Percentiles rank a stretch among this genome's conserved stretches.
phyloP scores from a whole-genome alignment of 2,329 filamentous ascomycete species.

The Aspergillus fischeri region DNA sequence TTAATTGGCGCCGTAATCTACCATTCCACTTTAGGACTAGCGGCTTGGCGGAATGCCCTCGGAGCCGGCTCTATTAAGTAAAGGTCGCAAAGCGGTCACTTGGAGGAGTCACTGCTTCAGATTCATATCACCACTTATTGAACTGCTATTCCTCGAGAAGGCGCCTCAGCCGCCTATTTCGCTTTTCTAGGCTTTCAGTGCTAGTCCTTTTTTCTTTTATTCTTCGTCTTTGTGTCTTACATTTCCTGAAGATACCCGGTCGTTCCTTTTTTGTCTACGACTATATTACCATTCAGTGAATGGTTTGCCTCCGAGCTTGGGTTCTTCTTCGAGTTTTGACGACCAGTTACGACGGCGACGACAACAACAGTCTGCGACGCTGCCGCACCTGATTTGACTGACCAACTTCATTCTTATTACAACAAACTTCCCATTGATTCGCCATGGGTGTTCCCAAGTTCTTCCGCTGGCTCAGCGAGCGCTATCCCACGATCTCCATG shows the following conservation, averaged over 20 bases:
- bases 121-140: background rate
- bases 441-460: conserved; percentile 76
- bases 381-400: conserved; percentile 8
- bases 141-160: background rate
- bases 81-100: conserved; percentile 5
- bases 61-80: background rate
- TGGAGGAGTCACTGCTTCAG: background rate
- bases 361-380: conserved; percentile 13
- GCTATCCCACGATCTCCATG: conserved; percentile 97
- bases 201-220: conserved; percentile 8
- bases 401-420: conserved; percentile 4
- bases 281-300: conserved; percentile 10
- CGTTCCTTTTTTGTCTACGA: conserved; percentile 14
- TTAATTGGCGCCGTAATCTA: conserved; percentile 27
- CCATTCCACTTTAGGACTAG: conserved; percentile 21
- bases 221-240: conserved; percentile 14
- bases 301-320: conserved; percentile 17
- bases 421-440: conserved; percentile 19
- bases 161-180: conserved; percentile 7
- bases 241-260: conserved; percentile 17
- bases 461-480: conserved; percentile 98
- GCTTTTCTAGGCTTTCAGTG: conserved; percentile 5
- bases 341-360: conserved; percentile 3
- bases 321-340: conserved; percentile 18
- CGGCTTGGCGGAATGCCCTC: conserved; percentile 18